Evolutionary conservation across 2,329 filamentous ascomycete species (phyloP), one percentile per base, ranked within the genome.

Genomic region (Hypoxylon sp.): DNA sequence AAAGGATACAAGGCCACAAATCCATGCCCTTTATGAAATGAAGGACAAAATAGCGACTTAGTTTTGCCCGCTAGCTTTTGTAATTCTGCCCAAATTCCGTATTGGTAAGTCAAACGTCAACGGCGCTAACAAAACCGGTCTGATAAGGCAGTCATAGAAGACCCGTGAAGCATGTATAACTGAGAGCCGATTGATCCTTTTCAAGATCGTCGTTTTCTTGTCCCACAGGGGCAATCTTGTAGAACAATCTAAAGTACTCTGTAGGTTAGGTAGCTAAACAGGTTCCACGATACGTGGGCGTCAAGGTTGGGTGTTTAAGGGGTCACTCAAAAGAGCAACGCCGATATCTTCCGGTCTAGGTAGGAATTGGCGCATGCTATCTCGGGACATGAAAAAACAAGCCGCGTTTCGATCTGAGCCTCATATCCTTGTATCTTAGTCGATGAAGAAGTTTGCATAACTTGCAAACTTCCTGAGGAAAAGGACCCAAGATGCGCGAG

Each of bases 21-120:
- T 22, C 51, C 17, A 35, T 61, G 26, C 65, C 50, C 57, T 47
- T 46, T 63, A 44, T 56, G 33, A 44, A 55, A 39, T 44, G 42
- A 29, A 31, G 17, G 56, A 55, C 26, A 26, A 29, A 9, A 48
- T 33, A 33, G 3, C 17, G 22, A 50, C 50, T 50, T 53, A 54
- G n/a, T 14, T 17, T 22, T 10, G 26, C 55, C 46, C 19, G 24
- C 33, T 59, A 42, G 59, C 50, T 61, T 31, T 26, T 35, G 35
- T 31, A 29, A 63, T 53, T 58, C 42, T 52, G 37, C 35, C 47
- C 46, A 35, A 51, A 61, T 59, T 59, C 66, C 68, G 61, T 68
- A 63, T 68, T 69, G 56, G 55, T 51, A 62, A 68, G 54, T 62
- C 22, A 39, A 63, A 70, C 56, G 59, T 52, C 57, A 68, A 58